A percentile compares a stretch with the other conserved stretches of the same genome.
Conservation (phyloP, 1,284 basidiomycete species). For the Marasmius sp. region DNA sequence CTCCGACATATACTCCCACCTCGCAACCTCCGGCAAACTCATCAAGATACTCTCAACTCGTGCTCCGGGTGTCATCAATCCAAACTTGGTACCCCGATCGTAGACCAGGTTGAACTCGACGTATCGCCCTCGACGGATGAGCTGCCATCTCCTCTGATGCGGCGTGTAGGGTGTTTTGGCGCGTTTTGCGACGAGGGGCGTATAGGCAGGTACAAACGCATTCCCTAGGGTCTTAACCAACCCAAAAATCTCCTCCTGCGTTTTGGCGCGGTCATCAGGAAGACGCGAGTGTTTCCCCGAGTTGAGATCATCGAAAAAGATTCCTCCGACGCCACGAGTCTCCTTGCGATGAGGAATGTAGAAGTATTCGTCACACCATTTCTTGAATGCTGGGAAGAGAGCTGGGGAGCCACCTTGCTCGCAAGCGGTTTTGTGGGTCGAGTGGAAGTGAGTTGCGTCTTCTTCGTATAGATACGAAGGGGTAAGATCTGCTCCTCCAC, state of each 20-base stretch:
- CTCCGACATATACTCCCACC: constrained; percentile 94
- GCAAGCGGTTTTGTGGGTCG: constrained; percentile 76
- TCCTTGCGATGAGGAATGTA: constrained; percentile 92
- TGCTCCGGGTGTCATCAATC: constrained; percentile 87
- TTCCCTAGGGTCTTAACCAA: constrained; percentile 73
- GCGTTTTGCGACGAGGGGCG: constrained; percentile 77
- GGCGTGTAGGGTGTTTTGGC: constrained; percentile 59
- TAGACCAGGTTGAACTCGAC: constrained; percentile 95
- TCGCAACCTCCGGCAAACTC: constrained; percentile 86
- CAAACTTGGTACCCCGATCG: constrained; percentile 87
- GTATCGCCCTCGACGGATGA: constrained; percentile 85
- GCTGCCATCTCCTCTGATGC: constrained; percentile 82
- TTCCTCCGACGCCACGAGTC: constrained; percentile 87
- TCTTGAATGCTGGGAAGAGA: constrained; percentile 85
- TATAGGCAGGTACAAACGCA: constrained; percentile 85
- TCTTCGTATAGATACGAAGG: constrained; percentile 91
- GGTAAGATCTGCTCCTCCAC: constrained; percentile 95
- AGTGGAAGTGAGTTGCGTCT: constrained; percentile 89
- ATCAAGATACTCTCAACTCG: constrained; percentile 92
- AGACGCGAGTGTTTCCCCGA: constrained; percentile 59
- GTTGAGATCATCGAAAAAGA: constrained; percentile 95
- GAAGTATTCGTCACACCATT: constrained; percentile 99
- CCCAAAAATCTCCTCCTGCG: constrained; percentile 70
- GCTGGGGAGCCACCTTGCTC: constrained; percentile 64
- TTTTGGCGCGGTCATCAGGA: constrained; percentile 24